Evolutionary conservation across 2,329 filamentous ascomycete genomes (phyloP).

Genomic region (Bipolaris cookei): DNA sequence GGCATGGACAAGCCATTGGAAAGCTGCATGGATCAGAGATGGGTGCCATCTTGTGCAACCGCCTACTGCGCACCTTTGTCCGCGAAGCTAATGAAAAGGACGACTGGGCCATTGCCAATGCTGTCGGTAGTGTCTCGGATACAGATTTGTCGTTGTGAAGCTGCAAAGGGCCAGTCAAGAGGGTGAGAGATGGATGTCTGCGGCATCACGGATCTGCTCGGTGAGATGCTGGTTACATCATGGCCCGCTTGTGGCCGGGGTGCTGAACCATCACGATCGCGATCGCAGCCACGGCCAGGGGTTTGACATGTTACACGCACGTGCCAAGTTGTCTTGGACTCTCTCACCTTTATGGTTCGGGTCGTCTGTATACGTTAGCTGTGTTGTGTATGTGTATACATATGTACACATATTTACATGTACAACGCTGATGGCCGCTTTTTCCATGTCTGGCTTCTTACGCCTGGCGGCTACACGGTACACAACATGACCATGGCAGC

Average conservation of each 20-base stretch:
- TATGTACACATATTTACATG: too few relatives aligned
- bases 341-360: too few relatives aligned
- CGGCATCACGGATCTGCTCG: constrained; percentile 36
- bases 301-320: neutral
- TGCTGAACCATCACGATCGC: constrained; percentile 7
- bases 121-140: constrained; percentile 19
- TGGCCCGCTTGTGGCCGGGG: constrained; percentile 22
- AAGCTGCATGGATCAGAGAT: constrained; percentile 39
- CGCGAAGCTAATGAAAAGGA: constrained; percentile 53
- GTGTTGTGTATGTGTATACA: too few relatives aligned
- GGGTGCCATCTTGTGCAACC: constrained; percentile 11
- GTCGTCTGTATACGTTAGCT: too few relatives aligned
- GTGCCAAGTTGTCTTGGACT: too few relatives aligned
- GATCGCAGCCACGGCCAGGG: neutral
- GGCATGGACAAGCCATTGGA: constrained; percentile 72
- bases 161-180: constrained; percentile 30
- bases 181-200: constrained; percentile 14
- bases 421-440: too few relatives aligned
- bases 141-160: constrained; percentile 33
- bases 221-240: constrained; percentile 34
- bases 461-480: too few relatives aligned
- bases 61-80: constrained; percentile 41
- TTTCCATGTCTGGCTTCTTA: too few relatives aligned
- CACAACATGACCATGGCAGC: constrained; percentile 6
- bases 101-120: constrained; percentile 40